Base-by-base conservation (phyloP, 768 basidiomycete genomes). In the Mycena rebaudengoi region DNA sequence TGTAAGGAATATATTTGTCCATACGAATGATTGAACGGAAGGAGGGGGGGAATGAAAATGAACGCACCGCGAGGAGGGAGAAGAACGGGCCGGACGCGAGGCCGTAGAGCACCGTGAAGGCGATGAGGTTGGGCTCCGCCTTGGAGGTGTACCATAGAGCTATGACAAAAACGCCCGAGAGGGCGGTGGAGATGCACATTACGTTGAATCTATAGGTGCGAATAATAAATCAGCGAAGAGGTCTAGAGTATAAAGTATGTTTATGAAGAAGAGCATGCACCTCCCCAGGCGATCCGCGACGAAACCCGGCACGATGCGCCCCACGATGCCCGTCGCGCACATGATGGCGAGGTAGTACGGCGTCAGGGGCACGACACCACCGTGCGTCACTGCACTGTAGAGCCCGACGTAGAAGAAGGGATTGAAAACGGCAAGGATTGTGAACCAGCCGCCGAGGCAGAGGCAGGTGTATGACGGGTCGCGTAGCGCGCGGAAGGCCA, bases 351-450 rank as follows among this genome's bases (percentile, higher is more conserved):
- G 61, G 43, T 70, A 70, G 58, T 76, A 74, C 21, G 68, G 67
- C 12, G 69, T 69, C 18, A 76, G 49, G 11, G 12, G 50, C 5
- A 65, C 16, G 16, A 39, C 43, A 8, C 60, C 52, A 7, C 70
- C 66, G 40, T 66, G 62, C n/a, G 69, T 65, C 0, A 64, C 58
- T 10, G 61, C 48, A 2, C 64, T 63, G 35, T 70, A 71, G 13
- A 72, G 35, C 20, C 69, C 71, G 40, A 76, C 65, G 39, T 73
- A 74, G 64, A 75, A 74, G 39, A 73, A 70, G 14, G 73, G 71
- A 41, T 70, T 72, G 56, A 69, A 70, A 0, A 68, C 49, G 4
- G 72, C 67, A 37, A 73, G 64, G 35, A 74, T 56, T 30, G 60
- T 53, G 39, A 70, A 69, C 72, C 71, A 73, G 12, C 65, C 58